Evolutionary conservation across 805 yeast species (phyloP).

Genomic region (Deakozyma indianensis): DNA sequence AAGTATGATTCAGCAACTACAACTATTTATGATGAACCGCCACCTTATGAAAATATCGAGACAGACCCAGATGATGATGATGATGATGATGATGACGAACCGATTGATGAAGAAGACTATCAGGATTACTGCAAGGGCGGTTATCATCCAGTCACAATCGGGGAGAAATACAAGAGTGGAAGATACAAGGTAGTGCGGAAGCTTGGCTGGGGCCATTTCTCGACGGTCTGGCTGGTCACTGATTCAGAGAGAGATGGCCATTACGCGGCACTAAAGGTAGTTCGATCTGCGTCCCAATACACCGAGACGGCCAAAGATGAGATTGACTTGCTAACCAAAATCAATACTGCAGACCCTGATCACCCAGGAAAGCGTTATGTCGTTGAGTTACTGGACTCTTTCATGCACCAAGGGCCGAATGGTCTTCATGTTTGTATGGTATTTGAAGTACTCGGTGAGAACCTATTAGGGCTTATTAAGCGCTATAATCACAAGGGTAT

Average conservation of each 20-base stretch:
- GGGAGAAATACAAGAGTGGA: slow-evolving; percentile 66
- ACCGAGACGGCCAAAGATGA: slow-evolving; percentile 93
- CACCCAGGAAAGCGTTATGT: slow-evolving; percentile 78
- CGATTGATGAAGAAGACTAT: slow-evolving; percentile 63
- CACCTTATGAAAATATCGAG: not conserved
- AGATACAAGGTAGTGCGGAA: slow-evolving; percentile 74
- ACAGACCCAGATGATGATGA: slow-evolving; percentile 24
- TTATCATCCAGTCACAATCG: slow-evolving; percentile 84
- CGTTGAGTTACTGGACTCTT: slow-evolving; percentile 68
- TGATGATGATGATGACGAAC: slow-evolving; percentile 18
- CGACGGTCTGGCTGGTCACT: slow-evolving; percentile 85
- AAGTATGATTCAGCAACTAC: not conserved
- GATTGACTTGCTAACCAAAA: slow-evolving; percentile 56
- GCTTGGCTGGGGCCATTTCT: slow-evolving; percentile 98
- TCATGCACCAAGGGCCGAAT: slow-evolving; percentile 76
- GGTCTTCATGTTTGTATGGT: slow-evolving; percentile 95
- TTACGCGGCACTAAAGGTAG: slow-evolving; percentile 91
- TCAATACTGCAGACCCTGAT: slow-evolving; percentile 42
- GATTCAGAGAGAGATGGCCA: slow-evolving; percentile 37
- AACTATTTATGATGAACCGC: not conserved
- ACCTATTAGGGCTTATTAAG: slow-evolving; percentile 68
- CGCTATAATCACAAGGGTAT: slow-evolving; percentile 65
- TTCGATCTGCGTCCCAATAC: slow-evolving; percentile 78
- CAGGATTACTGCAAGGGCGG: slow-evolving; percentile 88
- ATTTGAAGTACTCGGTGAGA: slow-evolving; percentile 93